Evolutionary conservation across 768 basidiomycete genomes (phyloP).

Genomic region (Boletales sp.): DNA sequence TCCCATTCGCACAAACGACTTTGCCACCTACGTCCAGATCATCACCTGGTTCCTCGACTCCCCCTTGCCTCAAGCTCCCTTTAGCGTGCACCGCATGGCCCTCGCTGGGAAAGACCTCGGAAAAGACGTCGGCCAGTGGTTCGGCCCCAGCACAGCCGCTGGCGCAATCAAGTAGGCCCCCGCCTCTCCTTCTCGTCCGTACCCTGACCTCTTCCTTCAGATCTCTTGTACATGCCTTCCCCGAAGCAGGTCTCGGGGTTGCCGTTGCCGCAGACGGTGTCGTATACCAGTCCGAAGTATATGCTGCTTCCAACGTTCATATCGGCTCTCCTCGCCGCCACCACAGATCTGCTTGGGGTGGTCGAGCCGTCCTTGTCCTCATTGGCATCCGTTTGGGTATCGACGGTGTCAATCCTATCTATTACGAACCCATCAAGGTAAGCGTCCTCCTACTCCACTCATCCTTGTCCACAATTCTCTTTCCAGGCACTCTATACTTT

Average conservation of each 20-base stretch:
- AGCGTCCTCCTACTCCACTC: conserved; percentile 7
- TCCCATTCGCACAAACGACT: conserved; percentile 56
- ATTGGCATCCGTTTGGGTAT: conserved; percentile 85
- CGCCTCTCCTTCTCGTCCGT: not conserved
- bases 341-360: conserved; percentile 61
- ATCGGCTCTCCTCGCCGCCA: conserved; percentile 29
- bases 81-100: conserved; percentile 96
- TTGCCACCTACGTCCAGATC: conserved; percentile 87
- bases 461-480: not conserved
- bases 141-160: conserved; percentile 96
- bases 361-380: conserved; percentile 78
- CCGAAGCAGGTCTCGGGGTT: conserved; percentile 77
- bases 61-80: conserved; percentile 79
- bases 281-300: conserved; percentile 84
- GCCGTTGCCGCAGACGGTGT: conserved; percentile 79
- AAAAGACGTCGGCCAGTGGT: conserved; percentile 96
- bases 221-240: conserved; percentile 72
- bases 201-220: conserved; percentile 34
- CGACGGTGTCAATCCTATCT: conserved; percentile 93
- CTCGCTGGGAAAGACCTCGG: conserved; percentile 92
- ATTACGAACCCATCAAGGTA: conserved; percentile 83
- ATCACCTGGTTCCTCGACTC: conserved; percentile 95
- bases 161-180: conserved; percentile 81
- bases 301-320: conserved; percentile 57
- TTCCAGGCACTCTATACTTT: conserved; percentile 80